Evolutionary conservation across 164 flowering plant genomes (phyloP), one percentile per base, ranked within the genome.

Genomic region (Macadamia integrifolia): DNA sequence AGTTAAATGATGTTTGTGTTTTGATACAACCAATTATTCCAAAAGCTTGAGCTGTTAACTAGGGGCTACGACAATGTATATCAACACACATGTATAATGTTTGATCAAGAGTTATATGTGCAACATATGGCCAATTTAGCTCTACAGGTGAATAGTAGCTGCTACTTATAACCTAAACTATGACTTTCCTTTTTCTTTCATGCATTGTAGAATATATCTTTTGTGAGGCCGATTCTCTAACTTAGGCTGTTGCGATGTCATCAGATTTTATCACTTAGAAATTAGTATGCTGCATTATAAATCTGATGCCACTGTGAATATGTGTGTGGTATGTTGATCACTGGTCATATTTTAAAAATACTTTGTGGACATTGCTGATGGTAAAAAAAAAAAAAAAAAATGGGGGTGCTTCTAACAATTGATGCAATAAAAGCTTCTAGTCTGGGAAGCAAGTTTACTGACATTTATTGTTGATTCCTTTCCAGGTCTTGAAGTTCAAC

Each of bases 401-500:
- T n/a, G n/a, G 15, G 8, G 7, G 17, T 44, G 28, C 28, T 50
- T 52, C 3, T 35, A 11, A 12, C 7, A 15, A 10, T 18, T 15
- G 9, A n/a, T 28, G 35, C 35, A 42, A 6, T 13, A n/a, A 2
- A 40, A 40, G 8, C 29, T 42, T 23, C 13, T n/a, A 28, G 29
- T 43, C 50, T 42, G n/a, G 17, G 29, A 23, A 12, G 23, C 52
- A 66, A 57, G 23, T 18, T 40, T 52, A 57, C 12, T 31, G 9
- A 46, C 2, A 17, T 59, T 52, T 42, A 13, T 35, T 6, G n/a
- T 43, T 14, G 49, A 64, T 43, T 44, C 28, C 23, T 8, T 61
- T 18, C 70, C 56, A 93, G 98, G 98, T 93, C 40, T 80, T 93
- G 86, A 86, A 91, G 84, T 89, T 93, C 81, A 82, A 93, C 76